A percentile compares a stretch with the other conserved stretches of the same genome.
Evolutionary conservation across 2,329 filamentous ascomycete species (phyloP).

Genomic region (Mycocentrospora acerina): DNA sequence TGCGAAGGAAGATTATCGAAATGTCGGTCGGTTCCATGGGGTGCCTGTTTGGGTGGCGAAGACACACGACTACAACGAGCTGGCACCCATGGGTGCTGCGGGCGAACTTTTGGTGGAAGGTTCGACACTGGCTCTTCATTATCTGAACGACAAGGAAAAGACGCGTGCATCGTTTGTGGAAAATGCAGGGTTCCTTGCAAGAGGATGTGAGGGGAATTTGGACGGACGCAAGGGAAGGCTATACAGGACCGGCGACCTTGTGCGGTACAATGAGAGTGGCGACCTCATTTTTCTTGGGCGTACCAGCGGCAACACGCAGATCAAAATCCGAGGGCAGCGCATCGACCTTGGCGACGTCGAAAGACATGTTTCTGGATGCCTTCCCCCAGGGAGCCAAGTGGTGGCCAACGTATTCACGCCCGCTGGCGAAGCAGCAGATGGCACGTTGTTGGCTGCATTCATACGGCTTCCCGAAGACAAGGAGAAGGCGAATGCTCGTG

Average conservation of each 20-base stretch:
- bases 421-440: too few relatives aligned
- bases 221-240: too few relatives aligned
- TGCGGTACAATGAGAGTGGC: constrained; percentile 15
- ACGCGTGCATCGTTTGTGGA: constrained; percentile 16
- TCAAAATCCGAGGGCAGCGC: constrained; percentile 28
- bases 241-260: constrained; percentile 28
- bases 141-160: constrained; percentile 17
- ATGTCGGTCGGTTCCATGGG: too few relatives aligned
- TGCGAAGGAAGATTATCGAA: too few relatives aligned
- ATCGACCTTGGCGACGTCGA: constrained; percentile 30
- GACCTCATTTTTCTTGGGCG: constrained; percentile 16
- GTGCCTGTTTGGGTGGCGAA: constrained; percentile 37
- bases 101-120: constrained; percentile 59
- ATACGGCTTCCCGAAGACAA: too few relatives aligned
- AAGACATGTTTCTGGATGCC: too few relatives aligned
- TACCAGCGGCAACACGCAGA: constrained; percentile 21
- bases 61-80: constrained; percentile 12
- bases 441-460: too few relatives aligned
- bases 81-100: constrained; percentile 15
- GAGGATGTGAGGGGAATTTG: too few relatives aligned
- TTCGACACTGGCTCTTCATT: constrained; percentile 42
- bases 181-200: too few relatives aligned
- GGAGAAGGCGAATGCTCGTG: too few relatives aligned
- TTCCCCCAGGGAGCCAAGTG: too few relatives aligned
- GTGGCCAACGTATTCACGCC: too few relatives aligned